These are phyloP conservation scores for Fomes fomentarius DNA, from an alignment of 1,284 basidiomycete genomes.

Conservation along the genomic window DNA sequence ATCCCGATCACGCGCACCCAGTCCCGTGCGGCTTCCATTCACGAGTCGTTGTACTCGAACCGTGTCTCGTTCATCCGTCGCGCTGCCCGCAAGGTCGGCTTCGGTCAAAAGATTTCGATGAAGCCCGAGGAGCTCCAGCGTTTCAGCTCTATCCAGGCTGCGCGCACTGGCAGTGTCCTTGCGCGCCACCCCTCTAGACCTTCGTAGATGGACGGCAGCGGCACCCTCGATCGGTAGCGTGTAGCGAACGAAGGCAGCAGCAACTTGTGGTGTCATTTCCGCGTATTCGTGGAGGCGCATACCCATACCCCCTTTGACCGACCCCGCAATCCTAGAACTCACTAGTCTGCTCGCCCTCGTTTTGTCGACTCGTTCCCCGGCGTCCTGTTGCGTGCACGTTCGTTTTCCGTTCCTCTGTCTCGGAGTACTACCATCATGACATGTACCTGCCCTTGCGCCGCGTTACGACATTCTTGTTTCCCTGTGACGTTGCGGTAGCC, in stretches of 20 bases:
- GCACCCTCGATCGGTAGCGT: conserved; percentile 7
- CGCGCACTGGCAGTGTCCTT: conserved; percentile 73
- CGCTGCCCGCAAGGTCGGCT: conserved; percentile 83
- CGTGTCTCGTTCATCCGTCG: conserved; percentile 89
- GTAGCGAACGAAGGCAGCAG: conserved; percentile 22
- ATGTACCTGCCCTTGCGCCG: conserved; percentile 14
- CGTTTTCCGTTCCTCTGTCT: conserved; percentile 12
- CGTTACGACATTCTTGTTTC: conserved; percentile 7
- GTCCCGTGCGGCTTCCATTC: conserved; percentile 88
- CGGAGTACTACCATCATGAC: conserved; percentile 14
- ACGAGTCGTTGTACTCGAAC: conserved; percentile 94
- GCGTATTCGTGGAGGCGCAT: conserved; percentile 3
- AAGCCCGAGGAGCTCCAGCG: conserved; percentile 84
- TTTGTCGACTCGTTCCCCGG: conserved; percentile 17
- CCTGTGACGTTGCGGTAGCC: conserved; percentile 15
- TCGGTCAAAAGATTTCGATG: conserved; percentile 80
- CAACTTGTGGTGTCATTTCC: conserved; percentile 22
- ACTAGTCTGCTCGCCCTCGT: conserved; percentile 21
- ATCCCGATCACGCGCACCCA: conserved; percentile 86
- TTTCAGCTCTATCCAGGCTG: conserved; percentile 85
- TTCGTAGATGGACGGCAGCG: conserved; percentile 28
- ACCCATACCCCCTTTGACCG: conserved; percentile 24
- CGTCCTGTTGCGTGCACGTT: conserved; percentile 20
- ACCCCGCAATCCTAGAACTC: conserved; percentile 18
- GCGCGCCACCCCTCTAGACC: conserved; percentile 78